Evolutionary conservation across 352 stramenopile species (phyloP).

Genomic region (Pythium dissotocum): DNA sequence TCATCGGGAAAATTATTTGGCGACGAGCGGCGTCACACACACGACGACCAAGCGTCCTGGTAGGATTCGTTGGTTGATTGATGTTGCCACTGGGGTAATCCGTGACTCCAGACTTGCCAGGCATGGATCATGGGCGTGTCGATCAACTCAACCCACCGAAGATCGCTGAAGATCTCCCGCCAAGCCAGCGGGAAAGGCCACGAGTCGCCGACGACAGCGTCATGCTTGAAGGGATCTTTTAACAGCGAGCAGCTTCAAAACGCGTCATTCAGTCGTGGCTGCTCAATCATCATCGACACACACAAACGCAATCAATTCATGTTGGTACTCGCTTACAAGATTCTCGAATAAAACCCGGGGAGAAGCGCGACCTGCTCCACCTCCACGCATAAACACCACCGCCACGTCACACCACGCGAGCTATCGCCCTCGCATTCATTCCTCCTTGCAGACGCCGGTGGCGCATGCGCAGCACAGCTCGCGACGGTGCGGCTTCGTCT

Average conservation of each 20-base stretch:
- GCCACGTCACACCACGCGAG: neutral
- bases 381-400: neutral
- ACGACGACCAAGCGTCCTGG: too few species aligned
- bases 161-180: neutral
- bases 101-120: neutral
- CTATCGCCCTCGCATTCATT: too few species aligned
- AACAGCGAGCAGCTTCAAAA: too few species aligned
- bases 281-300: too few species aligned
- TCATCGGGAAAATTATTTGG: neutral
- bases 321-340: too few species aligned
- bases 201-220: neutral
- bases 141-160: neutral
- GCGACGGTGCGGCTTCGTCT: constrained; percentile 24
- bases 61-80: too few species aligned
- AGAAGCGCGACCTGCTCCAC: too few species aligned
- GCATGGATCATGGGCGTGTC: neutral
- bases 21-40: neutral
- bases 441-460: constrained; percentile 24
- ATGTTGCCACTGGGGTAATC: neutral
- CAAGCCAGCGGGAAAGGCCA: neutral
- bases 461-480: constrained; percentile 31
- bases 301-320: too few species aligned
- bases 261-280: too few species aligned
- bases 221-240: neutral
- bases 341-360: too few species aligned